Evolutionary conservation across 2,329 filamentous ascomycete species (phyloP).

Genomic region (Neopestalotiopsis rosae): DNA sequence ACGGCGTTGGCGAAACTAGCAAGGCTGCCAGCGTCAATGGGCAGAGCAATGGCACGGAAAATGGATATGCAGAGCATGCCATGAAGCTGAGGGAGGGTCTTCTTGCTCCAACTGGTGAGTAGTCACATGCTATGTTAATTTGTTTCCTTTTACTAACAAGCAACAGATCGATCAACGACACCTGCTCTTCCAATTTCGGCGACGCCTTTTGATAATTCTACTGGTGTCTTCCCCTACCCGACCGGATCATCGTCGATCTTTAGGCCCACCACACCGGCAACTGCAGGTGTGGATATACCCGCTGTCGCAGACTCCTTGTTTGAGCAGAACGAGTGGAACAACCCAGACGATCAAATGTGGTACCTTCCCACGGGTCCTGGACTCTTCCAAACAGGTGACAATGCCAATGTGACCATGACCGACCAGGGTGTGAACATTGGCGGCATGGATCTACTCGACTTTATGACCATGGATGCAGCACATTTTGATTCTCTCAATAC

Average conservation of each 20-base stretch:
- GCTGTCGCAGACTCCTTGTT: constrained; percentile 49
- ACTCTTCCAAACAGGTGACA: constrained; percentile 67
- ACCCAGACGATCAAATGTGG: constrained; percentile 67
- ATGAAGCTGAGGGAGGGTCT: constrained; percentile 33
- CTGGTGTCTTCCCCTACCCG: constrained; percentile 60
- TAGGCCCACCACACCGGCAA: constrained; percentile 54
- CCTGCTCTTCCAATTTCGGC: constrained; percentile 62
- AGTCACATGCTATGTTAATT: background rate
- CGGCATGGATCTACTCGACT: constrained; percentile 70
- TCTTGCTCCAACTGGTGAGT: constrained; percentile 33
- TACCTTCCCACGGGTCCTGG: constrained; percentile 68
- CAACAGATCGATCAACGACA: constrained; percentile 44
- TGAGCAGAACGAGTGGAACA: constrained; percentile 54
- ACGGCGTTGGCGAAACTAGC: constrained; percentile 39
- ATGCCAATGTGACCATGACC: constrained; percentile 67
- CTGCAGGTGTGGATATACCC: constrained; percentile 30
- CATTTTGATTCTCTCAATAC: constrained; percentile 10
- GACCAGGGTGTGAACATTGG: constrained; percentile 71
- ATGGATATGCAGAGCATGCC: constrained; percentile 29
- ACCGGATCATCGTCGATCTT: constrained; percentile 52
- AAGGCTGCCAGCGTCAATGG: constrained; percentile 31
- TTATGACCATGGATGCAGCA: constrained; percentile 63
- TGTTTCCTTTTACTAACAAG: constrained; percentile 21
- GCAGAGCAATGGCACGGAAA: constrained; percentile 34
- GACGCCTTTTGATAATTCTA: constrained; percentile 64